Conservation (phyloP, 345 rosid genomes). For the Eucalyptus caleyi region DNA sequence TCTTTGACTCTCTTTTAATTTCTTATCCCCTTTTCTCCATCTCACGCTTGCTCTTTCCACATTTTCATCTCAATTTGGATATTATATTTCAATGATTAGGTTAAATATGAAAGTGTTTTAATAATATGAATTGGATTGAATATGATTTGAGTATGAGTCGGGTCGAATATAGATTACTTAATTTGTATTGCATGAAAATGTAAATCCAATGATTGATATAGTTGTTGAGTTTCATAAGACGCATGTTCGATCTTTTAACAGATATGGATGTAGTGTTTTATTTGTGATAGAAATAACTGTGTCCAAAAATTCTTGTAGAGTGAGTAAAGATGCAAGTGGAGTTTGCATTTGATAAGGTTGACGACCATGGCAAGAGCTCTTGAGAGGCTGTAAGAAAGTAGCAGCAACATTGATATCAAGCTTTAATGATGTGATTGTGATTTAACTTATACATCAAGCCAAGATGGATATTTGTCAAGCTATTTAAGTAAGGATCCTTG, state of each 20-base stretch:
- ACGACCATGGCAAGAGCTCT: not conserved
- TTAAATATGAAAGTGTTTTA: too few relatives aligned
- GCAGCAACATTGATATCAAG: not conserved
- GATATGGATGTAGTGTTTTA: not conserved
- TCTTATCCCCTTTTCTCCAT: too few relatives aligned
- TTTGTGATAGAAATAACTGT: not conserved
- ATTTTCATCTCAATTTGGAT: too few relatives aligned
- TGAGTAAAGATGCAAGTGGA: not conserved
- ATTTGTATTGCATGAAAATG: not conserved
- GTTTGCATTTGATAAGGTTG: fast-evolving
- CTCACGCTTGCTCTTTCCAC: too few relatives aligned
- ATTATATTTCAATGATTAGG: too few relatives aligned
- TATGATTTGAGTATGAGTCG: too few relatives aligned
- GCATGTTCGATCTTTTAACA: fast-evolving
- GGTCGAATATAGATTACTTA: fast-evolving
- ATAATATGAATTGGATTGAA: fast-evolving
- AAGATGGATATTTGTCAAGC: not conserved
- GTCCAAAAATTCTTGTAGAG: not conserved
- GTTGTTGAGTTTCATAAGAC: not conserved
- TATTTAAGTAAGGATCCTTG: not conserved
- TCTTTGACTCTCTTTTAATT: too few relatives aligned
- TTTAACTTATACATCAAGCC: not conserved
- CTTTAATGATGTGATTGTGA: not conserved
- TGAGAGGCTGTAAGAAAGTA: not conserved
- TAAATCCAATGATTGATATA: not conserved